Percentiles rank a stretch among this genome's conserved stretches.
These are phyloP conservation scores for Phialophora chinensis DNA, from an alignment of 2,329 filamentous ascomycete genomes.

Conservation along the genomic window DNA sequence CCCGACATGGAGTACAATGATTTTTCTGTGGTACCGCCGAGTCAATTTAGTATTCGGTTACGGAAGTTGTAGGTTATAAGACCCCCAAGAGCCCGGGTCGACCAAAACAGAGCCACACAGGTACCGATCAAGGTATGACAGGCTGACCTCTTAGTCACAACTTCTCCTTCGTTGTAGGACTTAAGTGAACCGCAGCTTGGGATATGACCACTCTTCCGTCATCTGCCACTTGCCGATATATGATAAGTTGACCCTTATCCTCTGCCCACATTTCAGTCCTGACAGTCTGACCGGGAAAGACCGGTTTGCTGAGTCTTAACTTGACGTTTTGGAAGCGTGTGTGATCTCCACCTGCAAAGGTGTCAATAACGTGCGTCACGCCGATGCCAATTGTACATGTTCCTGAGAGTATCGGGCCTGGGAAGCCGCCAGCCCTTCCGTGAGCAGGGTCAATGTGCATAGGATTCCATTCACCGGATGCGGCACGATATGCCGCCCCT, in stretches of 20 bases:
- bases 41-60: too few relatives aligned
- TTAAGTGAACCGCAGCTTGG: conserved; percentile 13
- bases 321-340: conserved; percentile 24
- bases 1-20: too few relatives aligned
- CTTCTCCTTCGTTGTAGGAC: background rate
- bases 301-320: conserved; percentile 29
- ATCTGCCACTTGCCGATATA: conserved; percentile 12
- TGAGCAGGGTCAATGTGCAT: conserved; percentile 29
- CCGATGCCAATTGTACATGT: conserved; percentile 32
- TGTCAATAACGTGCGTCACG: conserved; percentile 28
- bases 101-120: too few relatives aligned
- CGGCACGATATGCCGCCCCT: conserved; percentile 29
- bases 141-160: too few relatives aligned
- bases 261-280: conserved; percentile 30
- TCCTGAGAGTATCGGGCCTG: conserved; percentile 26
- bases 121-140: too few relatives aligned
- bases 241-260: background rate
- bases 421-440: conserved; percentile 27
- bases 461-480: conserved; percentile 30
- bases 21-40: too few relatives aligned
- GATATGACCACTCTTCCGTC: conserved; percentile 18
- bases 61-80: too few relatives aligned
- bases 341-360: conserved; percentile 23
- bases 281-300: conserved; percentile 29
- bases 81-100: too few relatives aligned